These are phyloP conservation scores for Hirsutella rhossiliensis DNA, from an alignment of 2,329 filamentous ascomycete genomes.

Conservation along the genomic window DNA sequence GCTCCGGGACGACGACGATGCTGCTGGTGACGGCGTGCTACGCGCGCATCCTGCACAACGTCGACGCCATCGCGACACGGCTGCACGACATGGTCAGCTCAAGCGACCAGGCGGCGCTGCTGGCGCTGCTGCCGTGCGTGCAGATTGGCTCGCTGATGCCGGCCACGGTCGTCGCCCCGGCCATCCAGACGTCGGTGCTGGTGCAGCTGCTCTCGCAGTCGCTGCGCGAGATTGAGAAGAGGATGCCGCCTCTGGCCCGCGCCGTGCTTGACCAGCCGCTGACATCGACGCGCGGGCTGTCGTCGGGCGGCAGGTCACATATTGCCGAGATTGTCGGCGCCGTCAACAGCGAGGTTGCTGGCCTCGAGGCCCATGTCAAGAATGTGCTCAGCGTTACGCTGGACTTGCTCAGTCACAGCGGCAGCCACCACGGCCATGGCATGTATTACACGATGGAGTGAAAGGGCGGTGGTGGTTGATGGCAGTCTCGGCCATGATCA, in stretches of 20 bases:
- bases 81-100: constrained; percentile 1
- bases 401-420: constrained; percentile 1
- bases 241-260: not conserved
- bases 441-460: no score
- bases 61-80: not conserved
- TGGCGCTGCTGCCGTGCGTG: constrained; percentile 1
- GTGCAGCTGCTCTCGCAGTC: constrained; percentile 2
- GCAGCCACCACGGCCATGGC: not conserved
- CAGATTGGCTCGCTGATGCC: constrained; percentile 1
- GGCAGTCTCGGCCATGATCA: no score
- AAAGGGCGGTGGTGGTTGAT: no score
- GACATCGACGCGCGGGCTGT: not conserved
- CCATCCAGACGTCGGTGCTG: constrained; percentile 2
- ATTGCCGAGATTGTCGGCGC: constrained; percentile 1
- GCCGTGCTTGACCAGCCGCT: not conserved
- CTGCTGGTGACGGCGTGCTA: constrained; percentile 3
- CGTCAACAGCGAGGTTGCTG: constrained; percentile 1
- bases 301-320: not conserved
- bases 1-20: constrained; percentile 1
- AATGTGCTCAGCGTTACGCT: not conserved
- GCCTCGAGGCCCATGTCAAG: constrained; percentile 2
- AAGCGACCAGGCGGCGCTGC: not conserved
- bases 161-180: not conserved
- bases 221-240: constrained; percentile 3
- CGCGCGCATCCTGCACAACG: constrained; percentile 1